Conservation (phyloP, 129 eudicot species). For the Tanacetum coccineum region DNA sequence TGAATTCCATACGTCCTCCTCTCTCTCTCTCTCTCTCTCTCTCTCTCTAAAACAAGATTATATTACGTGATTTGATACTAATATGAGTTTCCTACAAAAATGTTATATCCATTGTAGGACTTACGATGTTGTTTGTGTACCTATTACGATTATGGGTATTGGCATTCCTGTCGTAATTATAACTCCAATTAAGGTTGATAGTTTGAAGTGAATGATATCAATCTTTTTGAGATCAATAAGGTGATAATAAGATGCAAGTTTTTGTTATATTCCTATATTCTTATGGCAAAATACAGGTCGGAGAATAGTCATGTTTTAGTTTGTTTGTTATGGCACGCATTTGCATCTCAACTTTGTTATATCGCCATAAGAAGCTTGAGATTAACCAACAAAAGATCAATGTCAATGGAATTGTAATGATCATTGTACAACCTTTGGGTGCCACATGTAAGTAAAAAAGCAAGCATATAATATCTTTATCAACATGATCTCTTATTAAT, state of each 20-base stretch:
- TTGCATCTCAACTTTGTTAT: constrained; percentile 73
- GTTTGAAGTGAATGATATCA: constrained; percentile 58
- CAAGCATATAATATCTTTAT: too few species aligned
- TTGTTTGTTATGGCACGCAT: constrained; percentile 48
- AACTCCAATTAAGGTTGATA: too few species aligned
- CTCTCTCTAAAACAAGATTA: too few species aligned
- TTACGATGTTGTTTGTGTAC: too few species aligned
- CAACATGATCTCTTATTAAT: too few species aligned
- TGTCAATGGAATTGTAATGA: constrained; percentile 95
- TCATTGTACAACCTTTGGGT: constrained; percentile 94
- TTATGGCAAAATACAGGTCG: background rate
- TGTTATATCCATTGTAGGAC: too few species aligned
- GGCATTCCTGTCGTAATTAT: too few species aligned
- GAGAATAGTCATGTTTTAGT: background rate
- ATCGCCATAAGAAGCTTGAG: constrained; percentile 83
- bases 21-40: too few species aligned
- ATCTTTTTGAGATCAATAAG: constrained; percentile 91
- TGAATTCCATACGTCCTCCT: too few species aligned
- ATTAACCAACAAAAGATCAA: constrained; percentile 80
- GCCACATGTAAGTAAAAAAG: constrained; percentile 88
- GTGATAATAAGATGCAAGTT: constrained; percentile 24
- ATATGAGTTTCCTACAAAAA: too few species aligned
- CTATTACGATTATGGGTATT: too few species aligned
- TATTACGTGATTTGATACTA: too few species aligned
- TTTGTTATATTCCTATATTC: background rate